Base-by-base conservation (phyloP, 345 rosid genomes). In the Lepidium africanum region DNA sequence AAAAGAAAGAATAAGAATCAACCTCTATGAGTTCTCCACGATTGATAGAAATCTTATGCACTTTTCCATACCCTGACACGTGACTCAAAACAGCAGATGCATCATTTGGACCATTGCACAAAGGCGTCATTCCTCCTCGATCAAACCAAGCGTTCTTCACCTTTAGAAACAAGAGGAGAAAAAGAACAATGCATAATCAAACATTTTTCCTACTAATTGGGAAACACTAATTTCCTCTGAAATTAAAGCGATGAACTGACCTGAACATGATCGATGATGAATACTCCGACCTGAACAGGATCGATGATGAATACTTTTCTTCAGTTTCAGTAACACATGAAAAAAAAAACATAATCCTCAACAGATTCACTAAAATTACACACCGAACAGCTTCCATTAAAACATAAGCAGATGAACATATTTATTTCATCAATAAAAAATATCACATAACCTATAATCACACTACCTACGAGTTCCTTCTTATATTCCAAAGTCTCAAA, bases 21-120 rank as follows among this genome's bases (percentile, higher is more conserved):
- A 86, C 96, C 97, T 93, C 90, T 23, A 82, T 74, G 13, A 81
- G 41, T 53, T 93, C 96, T 45, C 81, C 85, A 76, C 78, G 80
- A 32, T 27, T 64, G 45, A 72, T 63, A 5, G 85, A 88, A 45
- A 93, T 69, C 77, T 78, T 85, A 33, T 33, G 79, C n/a, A 87
- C 89, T 79, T 80, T 93, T 38, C 96, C 85, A 70, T 76, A 46
- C 74, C 78, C 83, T 40, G 82, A 76, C 65, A 93, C 75, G 71
- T 83, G 79, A 78, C 92, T 88, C 81, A 90, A 82, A 16, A 90
- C 77, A 17, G 80, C 85, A 62, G 83, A 74, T 43, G 87, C 96
- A 82, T 88, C 90, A 65, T 70, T 73, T 0, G 65, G 64, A 19
- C 87, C 87, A 64, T 87, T 86, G 77, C 93, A 93, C 73, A 90